Conservation (phyloP, 306 rosid species). For the Fagus sylvatica region DNA sequence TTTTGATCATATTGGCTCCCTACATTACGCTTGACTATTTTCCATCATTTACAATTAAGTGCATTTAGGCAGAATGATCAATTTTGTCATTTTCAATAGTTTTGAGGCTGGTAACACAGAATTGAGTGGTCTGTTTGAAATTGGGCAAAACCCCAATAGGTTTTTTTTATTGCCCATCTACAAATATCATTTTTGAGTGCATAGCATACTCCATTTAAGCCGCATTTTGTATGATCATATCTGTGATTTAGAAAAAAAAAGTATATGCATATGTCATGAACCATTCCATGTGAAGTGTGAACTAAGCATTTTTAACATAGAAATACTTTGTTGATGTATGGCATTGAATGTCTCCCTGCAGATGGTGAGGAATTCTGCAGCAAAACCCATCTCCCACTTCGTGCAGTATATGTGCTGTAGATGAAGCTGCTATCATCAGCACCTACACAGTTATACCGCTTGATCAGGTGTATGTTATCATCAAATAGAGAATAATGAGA, state of each 20-base stretch:
- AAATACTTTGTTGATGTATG: not conserved
- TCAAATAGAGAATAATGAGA: not conserved
- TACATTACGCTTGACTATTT: no score
- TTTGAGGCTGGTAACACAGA: no score
- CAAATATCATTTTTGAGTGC: not conserved
- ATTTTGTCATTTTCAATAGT: no score
- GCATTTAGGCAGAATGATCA: no score
- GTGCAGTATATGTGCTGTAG: not conserved
- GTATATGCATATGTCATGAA: not conserved
- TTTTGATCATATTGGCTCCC: no score
- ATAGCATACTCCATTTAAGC: not conserved
- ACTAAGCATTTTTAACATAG: constrained; percentile 3
- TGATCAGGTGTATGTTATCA: not conserved
- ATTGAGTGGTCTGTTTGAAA: no score
- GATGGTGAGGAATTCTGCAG: not conserved
- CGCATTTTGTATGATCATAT: not conserved
- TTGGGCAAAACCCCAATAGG: no score
- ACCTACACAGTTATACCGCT: not conserved
- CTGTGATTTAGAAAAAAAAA: not conserved
- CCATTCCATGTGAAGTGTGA: not conserved
- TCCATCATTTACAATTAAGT: no score
- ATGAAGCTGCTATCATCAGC: not conserved
- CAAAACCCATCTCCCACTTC: not conserved
- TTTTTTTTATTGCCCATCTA: not conserved
- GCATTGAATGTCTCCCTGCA: not conserved